Base-by-base conservation (phyloP, 139 green algal species). In the Chlorella sorokiniana region DNA sequence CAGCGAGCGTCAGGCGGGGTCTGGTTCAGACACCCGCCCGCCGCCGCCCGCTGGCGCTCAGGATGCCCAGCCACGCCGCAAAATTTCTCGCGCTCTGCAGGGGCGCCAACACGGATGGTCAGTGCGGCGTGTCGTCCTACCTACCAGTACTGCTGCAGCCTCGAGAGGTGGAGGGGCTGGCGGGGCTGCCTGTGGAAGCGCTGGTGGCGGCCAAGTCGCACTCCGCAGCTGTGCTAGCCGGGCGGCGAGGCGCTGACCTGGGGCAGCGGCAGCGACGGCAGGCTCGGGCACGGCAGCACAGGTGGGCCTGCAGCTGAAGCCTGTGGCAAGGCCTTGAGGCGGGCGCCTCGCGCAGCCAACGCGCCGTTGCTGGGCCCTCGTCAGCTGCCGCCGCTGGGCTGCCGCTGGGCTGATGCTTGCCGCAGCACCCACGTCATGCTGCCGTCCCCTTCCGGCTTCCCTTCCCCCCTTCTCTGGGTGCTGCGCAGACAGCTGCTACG, bases 281-380 rank as follows among this genome's bases (percentile, higher is more conserved):
- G 93, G 88, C 89, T 95, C 22, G 92, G 92, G 0, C 90, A 91
- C 31, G 91, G 91, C 42, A 82, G 54, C 31, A 82, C 64, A 20
- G 86, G 73, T 79, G 37, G 33, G 70, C 35, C 18, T 11, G 69
- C 67, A 27, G n/a, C 27, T 11, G 14, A 38, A 23, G 29, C 44
- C 44, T 7, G 41, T 1, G 20, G 42, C 44, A 61, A 22, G 40
- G 25, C 14, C 8, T 38, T 1, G 40, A 22, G 67, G 16, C 29
- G 37, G 11, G 48, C 16, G 56, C 18, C 22, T 11, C 48, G 48
- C 16, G 48, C 48, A 56, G 48, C 48, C 48, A 56, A 11, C 48
- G 48, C 48, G 48, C 11, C 11, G 16, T 16, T 56, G 48, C 11
- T 56, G 48, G 48, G 48, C 16, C 16, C 16, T 16, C 48, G 11